phyloP scores from a whole-genome alignment of 2,329 filamentous ascomycete species.

The Trichoderma atroviride region DNA sequence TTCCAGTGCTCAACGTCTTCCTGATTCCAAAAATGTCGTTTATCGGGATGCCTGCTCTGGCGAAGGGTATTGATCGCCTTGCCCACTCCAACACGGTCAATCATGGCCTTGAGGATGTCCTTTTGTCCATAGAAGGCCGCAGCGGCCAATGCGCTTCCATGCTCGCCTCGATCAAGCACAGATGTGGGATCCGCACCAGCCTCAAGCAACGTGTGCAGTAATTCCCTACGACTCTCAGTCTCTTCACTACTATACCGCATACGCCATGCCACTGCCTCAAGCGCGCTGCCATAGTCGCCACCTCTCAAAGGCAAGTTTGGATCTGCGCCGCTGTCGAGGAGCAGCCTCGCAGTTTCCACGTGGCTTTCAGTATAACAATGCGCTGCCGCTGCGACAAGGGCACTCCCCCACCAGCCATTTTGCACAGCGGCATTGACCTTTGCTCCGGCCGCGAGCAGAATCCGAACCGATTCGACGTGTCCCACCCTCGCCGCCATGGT shows the following conservation, averaged over 20 bases:
- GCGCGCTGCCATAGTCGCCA: not conserved
- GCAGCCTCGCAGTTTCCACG: not conserved
- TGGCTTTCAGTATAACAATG: not conserved
- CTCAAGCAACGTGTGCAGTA: not conserved
- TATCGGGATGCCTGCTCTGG: not conserved
- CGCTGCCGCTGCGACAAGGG: not conserved
- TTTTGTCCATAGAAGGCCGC: not conserved
- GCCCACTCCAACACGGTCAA: not conserved
- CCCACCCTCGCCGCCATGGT: rapidly evolving
- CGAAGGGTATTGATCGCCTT: not conserved
- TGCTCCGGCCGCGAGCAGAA: not conserved
- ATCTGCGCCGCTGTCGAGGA: conserved; percentile 12
- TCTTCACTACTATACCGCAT: too few relatives aligned
- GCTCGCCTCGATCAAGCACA: not conserved
- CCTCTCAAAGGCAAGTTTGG: not conserved
- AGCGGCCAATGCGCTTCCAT: conserved; percentile 13
- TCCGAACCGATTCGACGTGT: not conserved
- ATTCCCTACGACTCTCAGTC: too few relatives aligned
- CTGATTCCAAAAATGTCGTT: rapidly evolving
- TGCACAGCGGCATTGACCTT: not conserved
- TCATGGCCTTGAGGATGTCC: not conserved
- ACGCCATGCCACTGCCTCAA: conserved; percentile 4
- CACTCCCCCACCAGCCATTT: not conserved
- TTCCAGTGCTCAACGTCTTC: not conserved
- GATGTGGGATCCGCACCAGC: conserved; percentile 1